A percentile compares a stretch with the other conserved stretches of the same genome.
Evolutionary conservation across 2,329 filamentous ascomycete genomes (phyloP).

Genomic region (Alternaria ventricosa): DNA sequence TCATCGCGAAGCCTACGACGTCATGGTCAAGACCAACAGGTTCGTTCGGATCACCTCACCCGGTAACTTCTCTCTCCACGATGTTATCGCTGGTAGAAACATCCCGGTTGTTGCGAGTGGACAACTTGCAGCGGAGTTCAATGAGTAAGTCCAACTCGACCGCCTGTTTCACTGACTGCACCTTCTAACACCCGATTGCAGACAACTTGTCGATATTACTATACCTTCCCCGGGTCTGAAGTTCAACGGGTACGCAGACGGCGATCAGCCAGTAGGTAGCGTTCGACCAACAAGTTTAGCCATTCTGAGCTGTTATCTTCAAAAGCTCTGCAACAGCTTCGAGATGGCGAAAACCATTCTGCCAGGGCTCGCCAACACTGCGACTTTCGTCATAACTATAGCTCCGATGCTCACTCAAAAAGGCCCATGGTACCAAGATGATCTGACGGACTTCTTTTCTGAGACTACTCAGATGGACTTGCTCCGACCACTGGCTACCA

Average conservation of each 20-base stretch:
- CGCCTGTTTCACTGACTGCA: neutral
- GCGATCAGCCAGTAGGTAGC: too few species aligned
- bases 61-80: neutral
- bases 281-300: neutral
- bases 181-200: neutral
- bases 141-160: neutral
- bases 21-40: neutral
- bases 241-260: too few species aligned
- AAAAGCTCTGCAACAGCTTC: neutral
- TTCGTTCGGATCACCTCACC: neutral
- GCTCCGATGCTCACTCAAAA: neutral
- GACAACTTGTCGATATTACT: neutral
- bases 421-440: neutral
- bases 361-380: neutral
- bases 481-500: rapidly evolving
- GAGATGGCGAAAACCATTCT: neutral
- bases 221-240: too few species aligned
- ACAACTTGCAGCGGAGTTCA: neutral
- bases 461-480: neutral
- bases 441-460: neutral
- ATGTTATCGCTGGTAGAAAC: neutral
- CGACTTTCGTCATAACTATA: neutral
- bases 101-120: rapidly evolving
- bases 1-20: neutral
- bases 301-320: rapidly evolving